Evolutionary conservation across 2,329 filamentous ascomycete species (phyloP).

Genomic region (Ceratocystis smalleyi): DNA sequence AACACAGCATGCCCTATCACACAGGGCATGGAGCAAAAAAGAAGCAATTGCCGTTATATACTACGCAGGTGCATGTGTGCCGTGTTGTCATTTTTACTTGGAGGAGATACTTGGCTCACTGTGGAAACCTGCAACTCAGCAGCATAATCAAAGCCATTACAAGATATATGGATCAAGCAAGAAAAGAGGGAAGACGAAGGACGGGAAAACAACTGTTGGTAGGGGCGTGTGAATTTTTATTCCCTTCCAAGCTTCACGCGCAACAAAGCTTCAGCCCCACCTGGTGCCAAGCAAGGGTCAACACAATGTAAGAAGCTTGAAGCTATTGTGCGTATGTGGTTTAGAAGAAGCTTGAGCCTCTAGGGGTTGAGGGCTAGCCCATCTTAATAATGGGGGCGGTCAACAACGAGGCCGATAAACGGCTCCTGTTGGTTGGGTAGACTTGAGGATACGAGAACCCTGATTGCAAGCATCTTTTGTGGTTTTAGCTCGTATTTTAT

Average conservation of each 20-base stretch:
- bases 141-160: neutral
- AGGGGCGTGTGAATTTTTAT: neutral
- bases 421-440: neutral
- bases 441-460: neutral
- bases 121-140: neutral
- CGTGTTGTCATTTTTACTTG: neutral
- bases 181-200: neutral
- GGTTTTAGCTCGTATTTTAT: neutral
- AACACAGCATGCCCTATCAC: neutral
- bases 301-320: constrained; percentile 1
- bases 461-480: neutral
- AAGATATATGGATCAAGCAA: neutral
- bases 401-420: neutral
- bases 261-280: constrained; percentile 5
- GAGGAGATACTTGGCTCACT: neutral
- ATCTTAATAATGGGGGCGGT: neutral
- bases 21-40: neutral
- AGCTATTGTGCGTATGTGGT: neutral
- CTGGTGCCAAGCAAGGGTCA: neutral
- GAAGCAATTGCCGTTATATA: neutral
- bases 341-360: constrained; percentile 1
- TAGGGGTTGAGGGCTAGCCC: neutral
- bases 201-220: neutral
- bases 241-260: neutral
- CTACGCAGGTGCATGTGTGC: neutral